Base-by-base conservation (phyloP, 257 asterid species). In the Eustoma russellianum region DNA sequence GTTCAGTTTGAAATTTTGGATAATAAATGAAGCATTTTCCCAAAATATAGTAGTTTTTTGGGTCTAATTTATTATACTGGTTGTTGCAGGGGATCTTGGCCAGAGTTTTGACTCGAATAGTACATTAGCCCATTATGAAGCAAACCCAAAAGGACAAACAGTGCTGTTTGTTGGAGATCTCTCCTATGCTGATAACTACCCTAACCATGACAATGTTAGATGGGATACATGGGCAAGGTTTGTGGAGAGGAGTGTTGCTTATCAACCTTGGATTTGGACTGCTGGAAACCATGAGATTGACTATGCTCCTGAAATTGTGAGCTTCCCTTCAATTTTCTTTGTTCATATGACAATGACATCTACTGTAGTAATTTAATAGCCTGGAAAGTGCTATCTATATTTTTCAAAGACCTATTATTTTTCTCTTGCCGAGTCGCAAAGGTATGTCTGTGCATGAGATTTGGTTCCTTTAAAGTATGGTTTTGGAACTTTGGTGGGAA, bases 171-270 rank as follows among this genome's bases (percentile, higher is more conserved):
- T 83, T 12, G 96, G 97, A 5, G 97, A 90, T 59, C 88, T 90
- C 13, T 86, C 96, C 5, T 86, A 90, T 63, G 96, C 97, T 0
- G 97, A 90, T 62, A 66, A 53, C 51, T 71, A 83, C 52, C 82
- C 93, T 9, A 62, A 77, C 61, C 90, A 86, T 41, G 86, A 86
- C 72, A 86, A 86, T 46, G 82, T 65, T 13, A 79, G 94, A 67
- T 90, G 94, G 96, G 97, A 90, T 63, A 74, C 91, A 3, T 90
- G 97, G 96, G 97, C 65, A 38, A 79, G 97, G 61, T 86, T 90
- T 56, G 77, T 76, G 6, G 97, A 90, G 68, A 79, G 93, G 69
- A 81, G 85, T 40, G 74, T 61, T 55, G 97, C 97, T 19, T 83
- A 89, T 78, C 95, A 89, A 48, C 93, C 97, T 34, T 89, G 97